Base-by-base conservation (phyloP, 2,329 filamentous ascomycete species). In the Cladophialophora chaetospira region DNA sequence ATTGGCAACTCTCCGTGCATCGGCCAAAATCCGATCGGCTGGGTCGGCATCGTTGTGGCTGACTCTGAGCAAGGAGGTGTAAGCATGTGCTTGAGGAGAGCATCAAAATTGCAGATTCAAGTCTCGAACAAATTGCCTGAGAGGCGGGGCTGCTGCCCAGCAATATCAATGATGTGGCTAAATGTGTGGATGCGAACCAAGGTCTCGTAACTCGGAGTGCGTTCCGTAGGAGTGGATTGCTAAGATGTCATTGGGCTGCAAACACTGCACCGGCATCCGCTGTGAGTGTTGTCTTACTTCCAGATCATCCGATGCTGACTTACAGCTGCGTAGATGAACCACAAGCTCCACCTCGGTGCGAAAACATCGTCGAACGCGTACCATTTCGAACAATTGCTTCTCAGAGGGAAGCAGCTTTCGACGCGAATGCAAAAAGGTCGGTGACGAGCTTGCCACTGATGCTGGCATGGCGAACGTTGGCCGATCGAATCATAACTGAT, bases 1-100 rank as follows among this genome's bases (percentile, higher is more conserved):
- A 95, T 91, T 0, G 90, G 91, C 38, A 94, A 89, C 71, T 96
- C 96, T 77, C 76, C n/a, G n/a, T 96, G 63, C 81, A 95, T 95
- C 33, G 91, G 91, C 51, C 81, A 85, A 42, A 86, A 91, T 71
- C 91, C 91, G 6, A 89, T 96, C 58, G 91, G 91, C 8, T 79
- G 96, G 25, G 79, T 96, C 35, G 87, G 88, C 15, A 96, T 91
- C 0, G 86, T 96, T 19, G 91, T 88, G 4, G 96, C 91, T 72
- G 85, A 96, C 70, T 88, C 96, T 70, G 85, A 21, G 84, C 80
- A 29, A 78, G 81, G 38, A 85, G 84, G 67, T 86, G 84, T 0
- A 85, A 87, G 3, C 95, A 95, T 73, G 90, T 90, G 1, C 79
- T 95, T 6, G 90, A 95, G 72, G 90, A 89, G 25, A 91, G 88